Evolutionary conservation across 306 rosid species (phyloP), one percentile per base, ranked within the genome.

Genomic region (Casuarina glauca): DNA sequence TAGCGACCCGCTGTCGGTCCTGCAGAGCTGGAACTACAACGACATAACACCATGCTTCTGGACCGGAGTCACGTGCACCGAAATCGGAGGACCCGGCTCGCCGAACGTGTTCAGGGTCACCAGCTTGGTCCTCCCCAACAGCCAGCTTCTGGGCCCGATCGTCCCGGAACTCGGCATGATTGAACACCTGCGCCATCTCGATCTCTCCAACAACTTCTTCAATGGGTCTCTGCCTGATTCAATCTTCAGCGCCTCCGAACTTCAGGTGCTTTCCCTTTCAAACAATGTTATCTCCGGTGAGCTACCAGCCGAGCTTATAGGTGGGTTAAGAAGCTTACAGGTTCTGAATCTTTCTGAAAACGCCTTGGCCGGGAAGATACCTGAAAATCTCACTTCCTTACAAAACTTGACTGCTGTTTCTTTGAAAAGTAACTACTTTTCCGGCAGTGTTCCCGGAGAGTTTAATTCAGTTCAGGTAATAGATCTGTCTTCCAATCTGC

Each of bases 11-110:
- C 62, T 88, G 41, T 87, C 90, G 4, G 91, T 86, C 17, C 52
- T 95, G 41, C 84, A 84, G 2, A 82, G 32, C 83, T 95, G 97
- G 99, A 85, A 89, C 88, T 87, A 86, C 69, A 32, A 80, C 41
- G 97, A 93, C 64, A 82, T 4, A 36, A 88, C 95, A 2, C 97
- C 97, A 12, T 95, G 99, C 81, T 90, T 96, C 8, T 95, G 99
- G 99, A 74, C 6, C 38, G 99, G 99, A 78, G 91, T 95, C 72
- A 82, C 89, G 17, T 95, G 99, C 86, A 53, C 86, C 4, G 88
- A 85, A 70, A 43, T 88, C 20, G 89, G 74, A 46, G 4, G 6
- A 69, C 84, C 87, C 3, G 87, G 87, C 35, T 81, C 86, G 41
- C 74, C 76, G 48, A 91, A 81, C 19, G 74, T 81, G 81, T 76